phyloP scores from a whole-genome alignment of 495 filamentous ascomycete genomes.

The Echria macrotheca region DNA sequence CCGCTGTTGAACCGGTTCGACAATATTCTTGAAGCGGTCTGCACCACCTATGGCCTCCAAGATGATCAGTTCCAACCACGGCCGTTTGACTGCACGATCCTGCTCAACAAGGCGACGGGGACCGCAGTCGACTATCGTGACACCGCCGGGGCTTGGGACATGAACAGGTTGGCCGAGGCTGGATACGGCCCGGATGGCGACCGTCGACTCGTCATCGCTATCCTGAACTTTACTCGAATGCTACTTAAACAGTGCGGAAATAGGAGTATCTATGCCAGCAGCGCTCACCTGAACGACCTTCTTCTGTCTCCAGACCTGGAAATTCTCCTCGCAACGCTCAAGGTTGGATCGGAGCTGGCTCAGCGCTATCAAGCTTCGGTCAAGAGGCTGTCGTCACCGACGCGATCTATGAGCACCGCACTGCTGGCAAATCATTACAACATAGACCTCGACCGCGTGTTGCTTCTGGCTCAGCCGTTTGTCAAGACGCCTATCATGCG shows the following conservation, averaged over 20 bases:
- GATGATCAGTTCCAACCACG: conserved; percentile 75
- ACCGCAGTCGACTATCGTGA: conserved; percentile 31
- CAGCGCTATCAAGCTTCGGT: conserved; percentile 87
- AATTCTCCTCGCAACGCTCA: conserved; percentile 68
- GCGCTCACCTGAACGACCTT: conserved; percentile 74
- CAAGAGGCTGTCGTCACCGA: conserved; percentile 55
- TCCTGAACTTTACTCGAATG: conserved; percentile 78
- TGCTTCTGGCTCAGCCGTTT: conserved; percentile 78
- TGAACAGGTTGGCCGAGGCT: conserved; percentile 47
- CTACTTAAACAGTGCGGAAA: conserved; percentile 95
- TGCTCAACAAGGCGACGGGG: conserved; percentile 53
- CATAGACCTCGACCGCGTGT: conserved; percentile 84
- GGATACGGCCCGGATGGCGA: conserved; percentile 72
- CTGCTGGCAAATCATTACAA: conserved; percentile 86
- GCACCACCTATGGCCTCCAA: conserved; percentile 72
- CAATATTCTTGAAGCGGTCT: conserved; percentile 73
- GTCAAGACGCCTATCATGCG: conserved; percentile 52
- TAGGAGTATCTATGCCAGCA: conserved; percentile 91
- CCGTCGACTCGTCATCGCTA: conserved; percentile 65
- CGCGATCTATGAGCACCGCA: conserved; percentile 59
- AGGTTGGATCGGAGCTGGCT: conserved; percentile 74
- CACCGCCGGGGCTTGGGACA: conserved; percentile 34
- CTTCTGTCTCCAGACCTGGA: conserved; percentile 79
- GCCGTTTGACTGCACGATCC: conserved; percentile 60
- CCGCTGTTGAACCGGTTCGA: conserved; percentile 92